Conservation (phyloP, 2,329 filamentous ascomycete species). For the Claviceps sorghi region DNA sequence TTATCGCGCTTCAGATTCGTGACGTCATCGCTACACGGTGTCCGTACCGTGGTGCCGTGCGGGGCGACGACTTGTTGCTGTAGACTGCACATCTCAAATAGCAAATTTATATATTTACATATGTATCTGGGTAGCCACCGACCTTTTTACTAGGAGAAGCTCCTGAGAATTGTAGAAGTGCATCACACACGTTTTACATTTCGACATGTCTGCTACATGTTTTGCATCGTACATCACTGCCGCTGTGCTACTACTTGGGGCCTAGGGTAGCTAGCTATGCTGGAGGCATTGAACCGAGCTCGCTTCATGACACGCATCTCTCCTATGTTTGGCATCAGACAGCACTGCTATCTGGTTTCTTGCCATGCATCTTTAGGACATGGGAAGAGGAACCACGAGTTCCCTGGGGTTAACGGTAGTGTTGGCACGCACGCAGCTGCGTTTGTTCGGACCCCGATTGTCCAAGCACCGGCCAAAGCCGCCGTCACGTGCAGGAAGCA, state of each 20-base stretch:
- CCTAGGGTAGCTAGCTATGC: too few relatives aligned
- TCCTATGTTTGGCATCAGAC: neutral
- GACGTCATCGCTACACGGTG: neutral
- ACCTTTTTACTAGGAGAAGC: too few relatives aligned
- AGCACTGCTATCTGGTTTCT: neutral
- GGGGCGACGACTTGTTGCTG: neutral
- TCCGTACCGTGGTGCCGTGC: neutral
- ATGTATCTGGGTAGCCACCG: too few relatives aligned
- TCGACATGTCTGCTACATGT: too few relatives aligned
- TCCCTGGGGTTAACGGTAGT: neutral
- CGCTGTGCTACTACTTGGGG: too few relatives aligned
- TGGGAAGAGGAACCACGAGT: too few relatives aligned
- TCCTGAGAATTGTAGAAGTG: too few relatives aligned
- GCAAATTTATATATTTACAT: neutral
- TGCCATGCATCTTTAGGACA: neutral
- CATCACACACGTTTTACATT: too few relatives aligned
- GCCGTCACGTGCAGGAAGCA: constrained; percentile 6
- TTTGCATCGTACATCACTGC: too few relatives aligned
- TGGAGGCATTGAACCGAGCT: neutral
- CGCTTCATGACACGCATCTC: neutral
- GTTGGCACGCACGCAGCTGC: neutral
- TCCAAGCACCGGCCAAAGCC: neutral
- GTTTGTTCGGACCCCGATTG: neutral
- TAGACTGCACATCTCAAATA: neutral
- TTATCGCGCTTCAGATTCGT: neutral